phyloP scores from a whole-genome alignment of 768 basidiomycete species.

The Naganishia vishniacii region DNA sequence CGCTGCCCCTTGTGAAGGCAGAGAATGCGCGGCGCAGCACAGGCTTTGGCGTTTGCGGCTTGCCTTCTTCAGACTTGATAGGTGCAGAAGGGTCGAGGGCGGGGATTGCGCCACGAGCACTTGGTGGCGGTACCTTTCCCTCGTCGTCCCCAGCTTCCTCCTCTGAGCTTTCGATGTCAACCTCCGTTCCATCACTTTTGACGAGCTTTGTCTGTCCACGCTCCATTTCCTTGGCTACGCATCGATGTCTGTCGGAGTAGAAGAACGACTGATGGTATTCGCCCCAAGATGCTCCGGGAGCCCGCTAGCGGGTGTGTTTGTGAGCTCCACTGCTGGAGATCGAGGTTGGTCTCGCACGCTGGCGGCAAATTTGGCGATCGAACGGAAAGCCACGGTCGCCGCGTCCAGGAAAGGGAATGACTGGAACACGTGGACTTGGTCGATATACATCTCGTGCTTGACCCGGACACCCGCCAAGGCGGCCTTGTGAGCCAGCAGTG shows the following conservation, averaged over 20 bases:
- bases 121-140: background rate
- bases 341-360: conserved; percentile 1
- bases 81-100: background rate
- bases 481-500: conserved; percentile 88
- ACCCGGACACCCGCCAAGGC: conserved; percentile 77
- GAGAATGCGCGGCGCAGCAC: conserved; percentile 10
- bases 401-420: conserved; percentile 60
- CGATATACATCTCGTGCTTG: conserved; percentile 80
- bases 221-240: conserved; percentile 24
- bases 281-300: background rate
- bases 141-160: background rate
- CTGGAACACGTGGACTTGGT: conserved; percentile 92
- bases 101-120: too few relatives aligned
- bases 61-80: background rate
- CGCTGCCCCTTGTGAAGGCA: background rate
- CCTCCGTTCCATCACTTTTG: conserved; percentile 26
- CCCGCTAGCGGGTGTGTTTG: background rate
- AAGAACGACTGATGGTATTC: background rate
- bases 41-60: background rate
- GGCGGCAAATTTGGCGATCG: conserved; percentile 33
- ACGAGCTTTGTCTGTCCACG: conserved; percentile 21
- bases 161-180: conserved; percentile 7
- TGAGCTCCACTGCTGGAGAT: background rate
- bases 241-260: conserved; percentile 21
- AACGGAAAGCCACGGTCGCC: conserved; percentile 38